phyloP scores from a whole-genome alignment of 2,329 filamentous ascomycete genomes.

The Colletotrichum gloeosporioides region DNA sequence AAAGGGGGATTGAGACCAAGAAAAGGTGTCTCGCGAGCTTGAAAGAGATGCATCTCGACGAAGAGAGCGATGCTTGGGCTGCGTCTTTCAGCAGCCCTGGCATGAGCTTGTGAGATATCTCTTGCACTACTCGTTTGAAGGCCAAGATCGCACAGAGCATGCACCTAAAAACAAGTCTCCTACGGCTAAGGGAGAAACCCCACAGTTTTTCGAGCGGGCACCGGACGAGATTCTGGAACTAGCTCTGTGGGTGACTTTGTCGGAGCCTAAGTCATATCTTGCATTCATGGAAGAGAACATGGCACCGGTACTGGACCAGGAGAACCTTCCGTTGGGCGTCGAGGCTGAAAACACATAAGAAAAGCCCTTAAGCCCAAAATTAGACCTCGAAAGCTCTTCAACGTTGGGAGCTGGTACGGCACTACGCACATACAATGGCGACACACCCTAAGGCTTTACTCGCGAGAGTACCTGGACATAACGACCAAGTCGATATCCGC shows the following conservation, averaged over 20 bases:
- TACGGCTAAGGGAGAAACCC: neutral
- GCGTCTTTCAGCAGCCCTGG: neutral
- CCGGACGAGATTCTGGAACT: neutral
- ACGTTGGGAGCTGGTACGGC: too few species aligned
- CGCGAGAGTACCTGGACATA: too few species aligned
- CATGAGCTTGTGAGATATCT: neutral
- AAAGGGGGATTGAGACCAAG: neutral
- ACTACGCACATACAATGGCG: too few species aligned
- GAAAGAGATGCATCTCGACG: neutral
- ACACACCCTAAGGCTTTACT: too few species aligned
- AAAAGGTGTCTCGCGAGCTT: neutral
- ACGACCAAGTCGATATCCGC: neutral
- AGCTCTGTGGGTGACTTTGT: neutral
- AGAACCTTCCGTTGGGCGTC: neutral
- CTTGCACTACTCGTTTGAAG: neutral
- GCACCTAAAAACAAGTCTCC: neutral
- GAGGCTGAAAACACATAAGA: neutral
- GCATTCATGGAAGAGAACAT: neutral
- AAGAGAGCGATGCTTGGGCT: neutral
- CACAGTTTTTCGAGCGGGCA: neutral
- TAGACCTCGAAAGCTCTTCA: too few species aligned
- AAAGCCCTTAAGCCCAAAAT: too few species aligned
- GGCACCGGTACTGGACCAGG: neutral
- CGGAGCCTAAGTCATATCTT: neutral
- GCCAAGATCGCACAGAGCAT: neutral